phyloP scores from a whole-genome alignment of 148 eudicot genomes.

The Vaccinium darrowii region DNA sequence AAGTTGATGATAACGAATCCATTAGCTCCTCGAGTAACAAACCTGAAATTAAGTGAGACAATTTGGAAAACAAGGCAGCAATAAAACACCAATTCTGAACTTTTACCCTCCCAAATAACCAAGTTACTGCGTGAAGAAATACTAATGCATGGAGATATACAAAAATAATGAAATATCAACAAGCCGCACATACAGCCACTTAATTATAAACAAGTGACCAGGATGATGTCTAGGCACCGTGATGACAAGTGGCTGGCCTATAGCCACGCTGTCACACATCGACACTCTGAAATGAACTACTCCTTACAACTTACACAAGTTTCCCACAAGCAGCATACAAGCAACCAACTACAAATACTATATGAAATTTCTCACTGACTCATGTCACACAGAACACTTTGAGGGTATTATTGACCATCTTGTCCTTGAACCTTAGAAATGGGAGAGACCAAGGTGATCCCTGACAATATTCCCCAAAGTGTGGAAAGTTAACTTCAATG shows the following conservation, averaged over 20 bases:
- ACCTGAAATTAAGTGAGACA: neutral
- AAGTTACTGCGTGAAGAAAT: neutral
- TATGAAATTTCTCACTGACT: neutral
- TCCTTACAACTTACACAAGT: conserved; percentile 1
- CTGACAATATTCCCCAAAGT: neutral
- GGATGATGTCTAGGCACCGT: neutral
- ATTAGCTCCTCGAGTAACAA: neutral
- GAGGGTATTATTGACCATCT: neutral
- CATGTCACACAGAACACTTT: neutral
- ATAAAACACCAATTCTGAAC: neutral
- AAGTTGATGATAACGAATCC: neutral
- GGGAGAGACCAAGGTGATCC: neutral
- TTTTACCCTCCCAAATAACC: neutral
- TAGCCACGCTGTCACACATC: neutral
- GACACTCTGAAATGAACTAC: neutral
- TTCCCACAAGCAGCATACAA: neutral
- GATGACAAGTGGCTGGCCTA: neutral
- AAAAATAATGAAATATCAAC: neutral
- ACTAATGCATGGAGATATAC: neutral
- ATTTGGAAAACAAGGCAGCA: neutral
- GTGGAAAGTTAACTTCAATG: neutral
- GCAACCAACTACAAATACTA: neutral
- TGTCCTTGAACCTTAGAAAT: neutral
- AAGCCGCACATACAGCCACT: neutral
- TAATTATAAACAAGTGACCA: neutral